These are phyloP conservation scores for Eucalyptus erythrocorys DNA, from an alignment of 345 rosid species.

Conservation along the genomic window DNA sequence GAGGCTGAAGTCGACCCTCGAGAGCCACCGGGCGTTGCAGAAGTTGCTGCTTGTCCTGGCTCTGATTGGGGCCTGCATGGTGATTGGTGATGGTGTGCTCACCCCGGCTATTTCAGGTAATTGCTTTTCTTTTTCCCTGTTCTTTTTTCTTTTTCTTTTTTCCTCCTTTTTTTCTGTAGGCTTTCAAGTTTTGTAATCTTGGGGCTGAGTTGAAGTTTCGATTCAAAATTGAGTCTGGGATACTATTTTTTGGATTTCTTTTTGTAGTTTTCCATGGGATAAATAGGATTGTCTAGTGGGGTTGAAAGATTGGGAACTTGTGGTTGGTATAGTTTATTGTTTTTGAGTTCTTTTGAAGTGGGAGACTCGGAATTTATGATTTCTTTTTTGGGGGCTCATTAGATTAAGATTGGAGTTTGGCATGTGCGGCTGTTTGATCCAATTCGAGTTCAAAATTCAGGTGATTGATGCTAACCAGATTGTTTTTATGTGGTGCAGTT, in stretches of 20 bases:
- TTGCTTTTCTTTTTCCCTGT: not conserved
- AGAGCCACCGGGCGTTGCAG: slow-evolving; percentile 62
- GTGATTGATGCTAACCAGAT: not conserved
- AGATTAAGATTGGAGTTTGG: not conserved
- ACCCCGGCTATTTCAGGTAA: slow-evolving; percentile 74
- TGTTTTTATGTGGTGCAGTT: slow-evolving; percentile 28
- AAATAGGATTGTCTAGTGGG: not conserved
- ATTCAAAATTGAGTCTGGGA: not conserved
- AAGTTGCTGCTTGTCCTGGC: slow-evolving; percentile 63
- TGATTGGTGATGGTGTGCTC: slow-evolving; percentile 86
- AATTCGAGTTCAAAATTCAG: not conserved
- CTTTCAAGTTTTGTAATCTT: not conserved
- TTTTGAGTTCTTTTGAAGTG: not conserved
- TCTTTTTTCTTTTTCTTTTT: not conserved
- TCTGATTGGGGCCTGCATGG: slow-evolving; percentile 94
- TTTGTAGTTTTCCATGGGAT: not conserved
- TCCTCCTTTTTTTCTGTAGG: not conserved
- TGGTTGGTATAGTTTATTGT: not conserved
- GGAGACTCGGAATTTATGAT: not conserved
- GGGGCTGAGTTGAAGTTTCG: not conserved
- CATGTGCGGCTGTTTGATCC: not conserved
- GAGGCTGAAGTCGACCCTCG: slow-evolving; percentile 50
- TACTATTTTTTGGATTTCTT: not conserved
- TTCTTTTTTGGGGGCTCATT: not conserved
- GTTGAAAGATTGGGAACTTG: not conserved